Conservation (phyloP, 2,329 filamentous ascomycete genomes). For the Neonectria neomacrospora region DNA sequence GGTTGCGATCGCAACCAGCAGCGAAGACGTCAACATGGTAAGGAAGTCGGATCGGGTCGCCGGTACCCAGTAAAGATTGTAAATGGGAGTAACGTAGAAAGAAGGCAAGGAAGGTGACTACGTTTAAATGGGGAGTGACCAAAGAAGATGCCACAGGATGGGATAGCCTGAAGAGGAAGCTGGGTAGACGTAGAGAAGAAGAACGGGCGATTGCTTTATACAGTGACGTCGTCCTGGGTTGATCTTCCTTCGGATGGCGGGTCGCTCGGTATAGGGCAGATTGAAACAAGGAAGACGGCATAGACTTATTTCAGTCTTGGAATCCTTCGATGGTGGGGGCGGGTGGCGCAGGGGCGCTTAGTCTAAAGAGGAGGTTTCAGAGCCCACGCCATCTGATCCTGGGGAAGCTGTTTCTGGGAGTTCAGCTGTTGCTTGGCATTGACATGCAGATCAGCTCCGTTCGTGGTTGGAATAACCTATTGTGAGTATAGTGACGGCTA, state of each 20-base stretch:
- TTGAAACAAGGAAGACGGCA: slow-evolving; percentile 16
- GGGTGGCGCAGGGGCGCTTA: slow-evolving; percentile 8
- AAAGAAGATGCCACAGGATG: background rate
- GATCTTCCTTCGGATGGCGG: slow-evolving; percentile 2
- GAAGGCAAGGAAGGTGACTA: background rate
- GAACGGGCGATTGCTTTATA: slow-evolving; percentile 10
- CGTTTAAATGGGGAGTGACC: background rate
- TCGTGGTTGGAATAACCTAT: background rate
- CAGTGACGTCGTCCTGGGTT: background rate
- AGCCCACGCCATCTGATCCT: slow-evolving; percentile 1
- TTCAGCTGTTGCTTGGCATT: background rate
- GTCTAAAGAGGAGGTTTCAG: slow-evolving; percentile 16
- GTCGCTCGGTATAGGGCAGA: slow-evolving; percentile 1
- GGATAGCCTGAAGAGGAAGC: background rate
- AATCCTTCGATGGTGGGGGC: slow-evolving; percentile 24
- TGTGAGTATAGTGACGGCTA: background rate
- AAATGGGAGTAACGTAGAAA: background rate
- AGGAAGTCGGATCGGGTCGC: slow-evolving; percentile 2
- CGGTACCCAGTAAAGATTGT: background rate
- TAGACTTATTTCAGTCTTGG: no score
- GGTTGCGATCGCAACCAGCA: slow-evolving; percentile 27
- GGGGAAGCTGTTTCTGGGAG: background rate
- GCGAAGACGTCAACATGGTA: slow-evolving; percentile 26
- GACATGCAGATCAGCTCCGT: background rate
- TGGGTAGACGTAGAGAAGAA: background rate